Evolutionary conservation across 2,329 filamentous ascomycete genomes (phyloP), one percentile per base, ranked within the genome.

Genomic region (Tolypocladium album): DNA sequence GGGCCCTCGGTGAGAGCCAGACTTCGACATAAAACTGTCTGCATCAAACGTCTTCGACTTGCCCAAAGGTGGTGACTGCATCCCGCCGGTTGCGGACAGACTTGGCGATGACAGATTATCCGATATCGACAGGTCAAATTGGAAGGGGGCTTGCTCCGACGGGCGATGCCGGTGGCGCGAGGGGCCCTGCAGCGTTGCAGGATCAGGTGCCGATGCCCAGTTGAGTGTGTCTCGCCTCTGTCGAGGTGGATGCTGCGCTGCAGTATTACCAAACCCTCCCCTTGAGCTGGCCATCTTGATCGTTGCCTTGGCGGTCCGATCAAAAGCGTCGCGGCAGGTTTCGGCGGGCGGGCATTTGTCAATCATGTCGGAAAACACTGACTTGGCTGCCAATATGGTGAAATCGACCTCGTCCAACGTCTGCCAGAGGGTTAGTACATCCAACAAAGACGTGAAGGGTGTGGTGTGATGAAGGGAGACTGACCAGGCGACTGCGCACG

Each of bases 331-430:
- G 17, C 92, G 86, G 72, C 93, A 97, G 13, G 92, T 91, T 78
- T 97, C 92, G 39, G 93, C 93, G 0, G 93, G 93, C 0, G 93
- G 92, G 66, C 94, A 97, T 72, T 96, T 96, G 65, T 95, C 90
- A 65, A 95, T 92, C 63, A 97, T 81, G 69, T 97, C 94, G 6
- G 86, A 88, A 52, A 97, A 86, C 11, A 97, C 92, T 1, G 93
- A 97, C 56, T 91, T 97, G 27, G 92, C 93, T 11, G 92, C 91
- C 56, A 97, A 80, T 11, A 97, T 90, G 0, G 93, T 97, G 68
- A 96, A 96, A 71, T 97, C 93, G n/a, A 97, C 92, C 71, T 97
- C 93, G 68, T 97, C 92, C 76, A 96, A 88, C 9, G 88, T 90
- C 84, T 87, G 60, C 4, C 27, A 39, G 42, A 55, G 53, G 34